Percentiles rank a stretch among this genome's conserved stretches.
These are phyloP conservation scores for Colletotrichum magnum DNA, from an alignment of 2,329 filamentous ascomycete genomes.

Conservation along the genomic window DNA sequence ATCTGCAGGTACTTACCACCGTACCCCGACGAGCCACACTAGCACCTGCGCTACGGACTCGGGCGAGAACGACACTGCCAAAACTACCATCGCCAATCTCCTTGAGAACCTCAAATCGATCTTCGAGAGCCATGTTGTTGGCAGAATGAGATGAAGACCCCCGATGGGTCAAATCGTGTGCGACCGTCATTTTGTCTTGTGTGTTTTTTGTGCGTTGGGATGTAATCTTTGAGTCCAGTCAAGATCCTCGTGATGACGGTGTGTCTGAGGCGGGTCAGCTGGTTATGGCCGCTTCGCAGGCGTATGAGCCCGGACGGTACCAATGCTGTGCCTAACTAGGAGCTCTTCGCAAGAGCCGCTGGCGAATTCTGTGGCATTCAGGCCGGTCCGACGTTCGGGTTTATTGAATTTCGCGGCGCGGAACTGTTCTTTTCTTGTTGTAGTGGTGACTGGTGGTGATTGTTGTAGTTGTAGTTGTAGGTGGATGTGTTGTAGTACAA, in stretches of 20 bases:
- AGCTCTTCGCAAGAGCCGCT: constrained; percentile 57
- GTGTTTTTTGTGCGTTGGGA: constrained; percentile 2
- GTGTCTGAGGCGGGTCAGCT: constrained; percentile 40
- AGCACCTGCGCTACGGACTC: constrained; percentile 91
- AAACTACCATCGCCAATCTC: constrained; percentile 99
- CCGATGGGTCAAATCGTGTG: constrained; percentile 80
- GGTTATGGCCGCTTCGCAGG: constrained; percentile 41
- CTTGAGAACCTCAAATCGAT: constrained; percentile 96
- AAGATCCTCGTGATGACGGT: constrained; percentile 39
- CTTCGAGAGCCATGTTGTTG: constrained; percentile 78
- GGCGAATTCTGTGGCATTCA: constrained; percentile 54
- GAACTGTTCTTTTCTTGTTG: not conserved
- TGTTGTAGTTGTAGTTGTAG: constrained; percentile 15
- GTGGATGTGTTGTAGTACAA: constrained; percentile 22
- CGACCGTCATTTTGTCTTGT: constrained; percentile 77
- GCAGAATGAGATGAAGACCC: constrained; percentile 71
- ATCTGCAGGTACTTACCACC: constrained; percentile 75
- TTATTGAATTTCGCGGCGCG: not conserved
- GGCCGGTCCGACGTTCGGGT: constrained; percentile 27
- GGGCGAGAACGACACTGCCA: constrained; percentile 92
- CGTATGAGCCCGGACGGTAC: constrained; percentile 43
- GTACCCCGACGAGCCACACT: constrained; percentile 91
- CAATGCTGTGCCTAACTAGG: constrained; percentile 44
- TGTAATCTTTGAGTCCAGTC: constrained; percentile 42
- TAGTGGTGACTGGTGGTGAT: constrained; percentile 1